These are phyloP conservation scores for Comarum palustre DNA, from an alignment of 306 rosid species.

Conservation along the genomic window DNA sequence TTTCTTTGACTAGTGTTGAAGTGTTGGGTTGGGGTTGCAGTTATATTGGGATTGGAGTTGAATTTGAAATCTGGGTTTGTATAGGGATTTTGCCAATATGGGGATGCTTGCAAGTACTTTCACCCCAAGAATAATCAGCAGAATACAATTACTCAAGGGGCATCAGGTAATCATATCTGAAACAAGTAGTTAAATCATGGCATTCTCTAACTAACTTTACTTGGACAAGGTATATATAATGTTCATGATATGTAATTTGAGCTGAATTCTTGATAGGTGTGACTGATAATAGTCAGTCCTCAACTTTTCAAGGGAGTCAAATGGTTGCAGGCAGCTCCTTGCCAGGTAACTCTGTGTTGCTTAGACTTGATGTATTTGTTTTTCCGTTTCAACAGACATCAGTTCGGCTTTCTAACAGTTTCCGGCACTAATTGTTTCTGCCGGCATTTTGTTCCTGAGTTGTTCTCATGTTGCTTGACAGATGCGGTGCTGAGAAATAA, in stretches of 20 bases:
- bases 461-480: constrained; percentile 25
- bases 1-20: background rate
- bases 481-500: constrained; percentile 45
- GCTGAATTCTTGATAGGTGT: constrained; percentile 21
- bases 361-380: background rate
- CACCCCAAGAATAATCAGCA: constrained; percentile 52
- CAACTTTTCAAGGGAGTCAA: constrained; percentile 29
- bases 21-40: constrained; percentile 5
- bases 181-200: background rate
- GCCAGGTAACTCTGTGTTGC: constrained; percentile 35
- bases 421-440: background rate
- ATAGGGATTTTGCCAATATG: constrained; percentile 66
- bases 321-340: constrained; percentile 23
- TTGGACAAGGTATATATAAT: background rate
- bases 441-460: background rate
- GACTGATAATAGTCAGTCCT: constrained; percentile 26
- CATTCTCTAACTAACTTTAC: background rate
- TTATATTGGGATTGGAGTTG: background rate
- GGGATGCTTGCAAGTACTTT: constrained; percentile 65
- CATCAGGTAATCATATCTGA: constrained; percentile 26
- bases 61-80: background rate
- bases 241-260: background rate
- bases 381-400: background rate
- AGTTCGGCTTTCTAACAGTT: background rate
- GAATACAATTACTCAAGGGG: constrained; percentile 27